Conservation (phyloP, 1,284 basidiomycete species). For the Fomes fomentarius region DNA sequence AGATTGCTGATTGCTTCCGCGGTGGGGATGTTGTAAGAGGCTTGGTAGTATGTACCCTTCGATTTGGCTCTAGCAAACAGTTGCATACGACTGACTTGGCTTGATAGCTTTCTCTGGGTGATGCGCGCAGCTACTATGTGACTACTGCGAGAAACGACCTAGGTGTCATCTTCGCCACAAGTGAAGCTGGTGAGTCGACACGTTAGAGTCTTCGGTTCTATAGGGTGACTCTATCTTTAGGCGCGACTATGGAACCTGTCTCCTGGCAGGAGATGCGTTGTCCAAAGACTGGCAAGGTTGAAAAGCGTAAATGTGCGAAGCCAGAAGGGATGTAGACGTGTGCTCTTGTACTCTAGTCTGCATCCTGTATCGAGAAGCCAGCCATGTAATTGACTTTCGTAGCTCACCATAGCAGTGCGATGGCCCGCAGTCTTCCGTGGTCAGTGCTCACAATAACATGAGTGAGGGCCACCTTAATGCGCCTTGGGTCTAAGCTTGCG, state of each 20-base stretch:
- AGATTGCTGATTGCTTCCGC: slow-evolving; percentile 93
- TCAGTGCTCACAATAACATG: no score
- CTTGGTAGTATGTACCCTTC: slow-evolving; percentile 70
- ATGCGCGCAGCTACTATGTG: slow-evolving; percentile 92
- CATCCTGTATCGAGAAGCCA: no score
- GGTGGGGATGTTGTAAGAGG: slow-evolving; percentile 96
- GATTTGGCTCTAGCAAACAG: not conserved
- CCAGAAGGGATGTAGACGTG: slow-evolving; percentile 60
- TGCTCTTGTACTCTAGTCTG: no score
- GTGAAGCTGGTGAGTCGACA: slow-evolving; percentile 65
- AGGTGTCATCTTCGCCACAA: slow-evolving; percentile 88
- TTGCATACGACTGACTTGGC: not conserved
- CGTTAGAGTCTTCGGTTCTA: not conserved
- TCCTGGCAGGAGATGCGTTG: slow-evolving; percentile 95
- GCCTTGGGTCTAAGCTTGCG: no score
- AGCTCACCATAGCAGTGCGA: no score
- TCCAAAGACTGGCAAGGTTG: slow-evolving; percentile 77
- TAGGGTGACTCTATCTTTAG: slow-evolving; percentile 39
- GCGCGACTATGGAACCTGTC: slow-evolving; percentile 80
- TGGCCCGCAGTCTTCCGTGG: no score
- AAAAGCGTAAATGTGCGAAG: slow-evolving; percentile 90
- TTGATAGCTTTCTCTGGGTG: slow-evolving; percentile 74
- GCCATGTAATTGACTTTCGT: no score
- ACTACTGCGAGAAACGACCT: slow-evolving; percentile 94
- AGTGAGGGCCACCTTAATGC: no score